A percentile compares a stretch with the other conserved stretches of the same genome.
These are phyloP conservation scores for Polychytrium aggregatum DNA, from an alignment of 192 early-diverging fungal species.

Conservation along the genomic window DNA sequence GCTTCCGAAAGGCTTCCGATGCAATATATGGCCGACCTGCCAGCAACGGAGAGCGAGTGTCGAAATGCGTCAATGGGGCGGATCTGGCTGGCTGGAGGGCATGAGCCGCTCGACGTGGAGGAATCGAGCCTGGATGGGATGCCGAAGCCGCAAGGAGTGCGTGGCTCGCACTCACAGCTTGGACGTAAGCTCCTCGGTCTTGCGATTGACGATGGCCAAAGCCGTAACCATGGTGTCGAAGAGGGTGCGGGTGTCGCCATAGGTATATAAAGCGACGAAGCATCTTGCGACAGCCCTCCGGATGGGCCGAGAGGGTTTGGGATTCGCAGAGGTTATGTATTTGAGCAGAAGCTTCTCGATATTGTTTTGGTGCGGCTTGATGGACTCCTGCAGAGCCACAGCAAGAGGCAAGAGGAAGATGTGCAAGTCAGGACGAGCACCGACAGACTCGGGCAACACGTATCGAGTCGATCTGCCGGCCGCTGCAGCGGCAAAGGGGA, in stretches of 20 bases:
- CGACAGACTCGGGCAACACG: background rate
- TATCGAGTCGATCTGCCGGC: background rate
- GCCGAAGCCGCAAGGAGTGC: background rate
- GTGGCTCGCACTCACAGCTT: slow-evolving; percentile 41
- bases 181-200: slow-evolving; percentile 47
- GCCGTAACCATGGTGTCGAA: slow-evolving; percentile 66
- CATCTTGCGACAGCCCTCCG: slow-evolving; percentile 59
- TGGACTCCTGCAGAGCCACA: slow-evolving; percentile 25
- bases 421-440: background rate
- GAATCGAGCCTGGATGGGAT: background rate
- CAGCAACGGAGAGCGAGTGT: background rate
- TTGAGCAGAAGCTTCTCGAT: slow-evolving; percentile 68
- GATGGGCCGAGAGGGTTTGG: slow-evolving; percentile 56
- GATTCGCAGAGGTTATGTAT: slow-evolving; percentile 46
- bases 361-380: slow-evolving; percentile 53
- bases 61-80: no score
- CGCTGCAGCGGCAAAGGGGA: background rate
- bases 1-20: slow-evolving; percentile 70
- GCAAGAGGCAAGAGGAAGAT: background rate
- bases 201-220: slow-evolving; percentile 45
- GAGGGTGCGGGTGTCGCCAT: slow-evolving; percentile 62
- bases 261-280: slow-evolving; percentile 55
- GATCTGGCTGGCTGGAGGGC: no score
- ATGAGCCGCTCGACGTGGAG: background rate
- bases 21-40: slow-evolving; percentile 62